These are phyloP conservation scores for Fagopyrum homotropicum DNA, from an alignment of 148 eudicot species.

Conservation along the genomic window DNA sequence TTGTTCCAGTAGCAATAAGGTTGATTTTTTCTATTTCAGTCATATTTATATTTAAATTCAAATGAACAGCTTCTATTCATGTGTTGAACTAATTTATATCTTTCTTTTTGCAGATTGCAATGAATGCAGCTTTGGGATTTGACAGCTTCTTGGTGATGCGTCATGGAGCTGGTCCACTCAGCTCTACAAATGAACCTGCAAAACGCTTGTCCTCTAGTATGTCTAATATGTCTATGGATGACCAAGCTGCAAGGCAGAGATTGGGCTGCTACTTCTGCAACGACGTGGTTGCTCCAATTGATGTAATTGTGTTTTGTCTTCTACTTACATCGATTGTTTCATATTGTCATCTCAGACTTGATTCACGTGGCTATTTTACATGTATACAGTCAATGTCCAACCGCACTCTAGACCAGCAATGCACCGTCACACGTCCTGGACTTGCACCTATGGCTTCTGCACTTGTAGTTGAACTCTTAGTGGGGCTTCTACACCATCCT, in stretches of 20 bases:
- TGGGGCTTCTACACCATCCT: conserved; percentile 85
- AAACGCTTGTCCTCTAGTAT: conserved; percentile 35
- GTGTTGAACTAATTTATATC: not conserved
- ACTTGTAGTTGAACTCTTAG: conserved; percentile 91
- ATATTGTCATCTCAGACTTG: not conserved
- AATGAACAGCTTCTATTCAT: not conserved
- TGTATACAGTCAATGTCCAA: conserved; percentile 75
- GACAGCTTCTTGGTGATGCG: conserved; percentile 98
- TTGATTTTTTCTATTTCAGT: conserved; percentile 10
- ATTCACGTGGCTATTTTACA: conserved; percentile 1
- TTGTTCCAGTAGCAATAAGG: conserved; percentile 73
- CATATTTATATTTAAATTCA: not conserved
- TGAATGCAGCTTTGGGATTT: conserved; percentile 87
- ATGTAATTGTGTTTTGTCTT: conserved; percentile 35
- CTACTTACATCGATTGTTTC: not conserved
- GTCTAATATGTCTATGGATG: conserved; percentile 33
- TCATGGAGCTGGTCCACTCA: conserved; percentile 77
- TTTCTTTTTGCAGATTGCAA: conserved; percentile 41
- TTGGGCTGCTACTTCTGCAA: conserved; percentile 96
- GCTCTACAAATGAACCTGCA: conserved; percentile 17
- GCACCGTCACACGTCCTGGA: conserved; percentile 98
- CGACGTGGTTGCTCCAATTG: conserved; percentile 93
- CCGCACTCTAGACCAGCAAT: conserved; percentile 94
- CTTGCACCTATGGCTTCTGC: conserved; percentile 98
- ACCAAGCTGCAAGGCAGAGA: conserved; percentile 36